phyloP scores from a whole-genome alignment of 768 basidiomycete genomes.

The Scleroderma bovista region DNA sequence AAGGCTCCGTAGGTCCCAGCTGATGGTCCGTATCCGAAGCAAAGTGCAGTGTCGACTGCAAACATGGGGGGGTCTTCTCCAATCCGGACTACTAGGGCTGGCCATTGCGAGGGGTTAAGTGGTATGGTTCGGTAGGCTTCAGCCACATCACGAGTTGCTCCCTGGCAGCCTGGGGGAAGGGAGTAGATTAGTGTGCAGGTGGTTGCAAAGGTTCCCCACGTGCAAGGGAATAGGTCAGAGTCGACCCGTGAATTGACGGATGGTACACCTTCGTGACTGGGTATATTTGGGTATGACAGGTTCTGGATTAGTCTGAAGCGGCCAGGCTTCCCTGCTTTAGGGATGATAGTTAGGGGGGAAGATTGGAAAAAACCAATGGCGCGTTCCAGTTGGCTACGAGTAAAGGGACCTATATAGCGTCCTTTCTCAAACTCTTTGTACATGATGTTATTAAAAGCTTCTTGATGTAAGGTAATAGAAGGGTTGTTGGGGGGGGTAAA shows the following conservation, averaged over 20 bases:
- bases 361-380: neutral
- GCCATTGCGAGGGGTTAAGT: constrained; percentile 31
- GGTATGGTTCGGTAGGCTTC: constrained; percentile 24
- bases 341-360: neutral
- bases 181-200: neutral
- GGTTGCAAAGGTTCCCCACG: neutral
- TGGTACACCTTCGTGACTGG: too few species aligned
- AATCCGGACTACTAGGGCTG: constrained; percentile 23
- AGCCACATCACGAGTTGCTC: neutral
- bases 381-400: neutral
- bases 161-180: neutral
- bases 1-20: constrained; percentile 23
- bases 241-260: neutral
- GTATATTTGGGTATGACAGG: neutral
- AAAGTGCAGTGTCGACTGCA: constrained; percentile 20
- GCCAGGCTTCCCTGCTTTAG: neutral
- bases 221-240: neutral
- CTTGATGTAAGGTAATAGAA: neutral
- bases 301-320: neutral
- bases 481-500: neutral
- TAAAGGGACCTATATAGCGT: neutral
- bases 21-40: constrained; percentile 19
- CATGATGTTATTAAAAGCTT: neutral
- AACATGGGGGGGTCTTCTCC: constrained; percentile 2
- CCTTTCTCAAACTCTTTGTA: neutral